A percentile compares a stretch with the other conserved stretches of the same genome.
phyloP scores from a whole-genome alignment of 192 early-diverging fungal genomes.

The Coemansia reversa region DNA sequence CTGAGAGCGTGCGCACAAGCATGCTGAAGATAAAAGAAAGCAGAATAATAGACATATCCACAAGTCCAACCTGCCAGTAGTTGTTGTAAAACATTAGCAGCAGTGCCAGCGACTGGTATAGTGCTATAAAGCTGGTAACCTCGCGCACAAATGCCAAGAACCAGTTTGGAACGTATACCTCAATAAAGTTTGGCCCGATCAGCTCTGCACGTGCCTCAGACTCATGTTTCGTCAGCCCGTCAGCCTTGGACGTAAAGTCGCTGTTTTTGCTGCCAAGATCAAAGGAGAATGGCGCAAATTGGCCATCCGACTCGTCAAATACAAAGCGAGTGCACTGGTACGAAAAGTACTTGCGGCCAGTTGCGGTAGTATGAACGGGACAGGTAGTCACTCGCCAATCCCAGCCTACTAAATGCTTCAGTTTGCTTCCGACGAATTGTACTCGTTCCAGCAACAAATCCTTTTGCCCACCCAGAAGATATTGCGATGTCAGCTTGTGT shows the following conservation, averaged over 20 bases:
- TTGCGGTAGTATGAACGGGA: conserved; percentile 47
- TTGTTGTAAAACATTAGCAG: conserved; percentile 58
- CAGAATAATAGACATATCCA: conserved; percentile 56
- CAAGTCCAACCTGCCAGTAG: conserved; percentile 60
- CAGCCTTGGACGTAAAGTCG: conserved; percentile 37
- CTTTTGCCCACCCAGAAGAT: conserved; percentile 40
- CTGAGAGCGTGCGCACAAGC: conserved; percentile 53
- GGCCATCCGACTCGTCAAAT: conserved; percentile 53
- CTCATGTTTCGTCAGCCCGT: conserved; percentile 58
- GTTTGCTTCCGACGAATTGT: conserved; percentile 6
- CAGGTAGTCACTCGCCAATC: conserved; percentile 49
- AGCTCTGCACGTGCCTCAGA: conserved; percentile 58
- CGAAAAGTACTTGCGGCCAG: conserved; percentile 62
- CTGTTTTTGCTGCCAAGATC: conserved; percentile 57
- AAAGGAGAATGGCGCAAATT: conserved; percentile 62
- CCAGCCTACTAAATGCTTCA: conserved; percentile 32
- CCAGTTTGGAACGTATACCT: conserved; percentile 62
- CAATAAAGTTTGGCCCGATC: conserved; percentile 69
- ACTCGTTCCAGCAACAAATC: conserved; percentile 33
- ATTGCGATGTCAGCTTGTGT: conserved; percentile 28
- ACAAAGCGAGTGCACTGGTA: conserved; percentile 77
- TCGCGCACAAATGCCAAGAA: conserved; percentile 59
- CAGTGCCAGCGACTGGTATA: conserved; percentile 58
- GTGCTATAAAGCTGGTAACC: conserved; percentile 58
- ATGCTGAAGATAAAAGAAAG: conserved; percentile 57